Evolutionary conservation across 169 alveolate genomes (phyloP), one percentile per base, ranked within the genome.

Genomic region (Theileria orientalis): DNA sequence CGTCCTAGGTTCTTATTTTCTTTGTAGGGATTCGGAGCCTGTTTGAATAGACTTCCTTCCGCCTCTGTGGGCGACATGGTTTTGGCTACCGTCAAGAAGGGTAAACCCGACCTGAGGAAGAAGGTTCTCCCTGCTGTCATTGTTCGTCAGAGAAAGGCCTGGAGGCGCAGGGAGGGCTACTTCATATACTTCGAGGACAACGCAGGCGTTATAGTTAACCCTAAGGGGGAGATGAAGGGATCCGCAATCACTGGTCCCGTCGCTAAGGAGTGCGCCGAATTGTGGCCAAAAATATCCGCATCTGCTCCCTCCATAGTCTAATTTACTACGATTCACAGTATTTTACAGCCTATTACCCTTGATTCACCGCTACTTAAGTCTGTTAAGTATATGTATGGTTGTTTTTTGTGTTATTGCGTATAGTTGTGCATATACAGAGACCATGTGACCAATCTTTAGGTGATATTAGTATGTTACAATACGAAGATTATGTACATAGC

Each of bases 221-320:
- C 97, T 87, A 98, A 98, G 95, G 99, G 99, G 56, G 99, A 98
- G 92, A 98, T 98, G 99, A 98, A 98, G 89, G 99, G 99, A 60
- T 96, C 99, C 2, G 99, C 99, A 52, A 96, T 98, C 83, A 94
- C 99, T 25, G 99, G 99, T 52, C 99, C 99, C 29, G 99, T 98
- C 82, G 99, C 98, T 61, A 97, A 97, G 92, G 99, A 98, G 87
- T 97, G 99, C 85, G 99, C 99, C 19, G 99, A 98, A 86, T 84
- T 98, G 59, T 98, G 99, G 99, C 99, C 99, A 61, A 98, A 97
- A 93, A 96, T 98, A 74, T 96, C 99, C 35, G 95, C 99, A 32
- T 97, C 98, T 51, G 98, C 99, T 35, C 98, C 99, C 32, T 96
- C 99, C 41, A 96, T 97, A 76, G 96, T 96, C 84, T 98, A 96